Evolutionary conservation across 1,139 yeast genomes (phyloP).

Genomic region (Candida albicans): DNA sequence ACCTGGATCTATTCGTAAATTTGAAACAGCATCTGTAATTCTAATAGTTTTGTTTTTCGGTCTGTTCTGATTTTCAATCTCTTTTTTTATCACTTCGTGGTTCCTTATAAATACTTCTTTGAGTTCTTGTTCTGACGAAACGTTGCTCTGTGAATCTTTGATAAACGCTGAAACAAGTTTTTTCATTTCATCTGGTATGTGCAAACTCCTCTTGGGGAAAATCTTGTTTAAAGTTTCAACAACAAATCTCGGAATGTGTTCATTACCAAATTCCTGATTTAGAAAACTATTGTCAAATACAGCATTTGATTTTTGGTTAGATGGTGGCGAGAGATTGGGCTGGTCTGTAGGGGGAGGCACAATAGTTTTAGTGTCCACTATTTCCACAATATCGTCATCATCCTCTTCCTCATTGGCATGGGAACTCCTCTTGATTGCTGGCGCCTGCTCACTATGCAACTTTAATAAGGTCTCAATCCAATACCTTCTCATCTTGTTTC

Average conservation of each 20-base stretch:
- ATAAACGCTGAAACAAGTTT: not conserved
- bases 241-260: slow-evolving; percentile 1
- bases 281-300: slow-evolving; percentile 2
- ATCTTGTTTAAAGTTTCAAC: not conserved
- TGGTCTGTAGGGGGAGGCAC: not conserved
- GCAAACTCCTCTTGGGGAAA: slow-evolving; percentile 1
- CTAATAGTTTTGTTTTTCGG: slow-evolving; percentile 1
- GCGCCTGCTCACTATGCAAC: slow-evolving; percentile 24
- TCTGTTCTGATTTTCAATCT: not conserved
- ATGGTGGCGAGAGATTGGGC: not conserved
- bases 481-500: slow-evolving; percentile 32
- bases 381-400: slow-evolving; percentile 26
- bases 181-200: not conserved
- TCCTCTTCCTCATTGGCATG: slow-evolving; percentile 17
- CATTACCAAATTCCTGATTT: not conserved
- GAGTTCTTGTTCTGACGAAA: not conserved
- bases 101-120: not conserved
- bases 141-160: not conserved
- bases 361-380: slow-evolving; percentile 2
- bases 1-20: not conserved
- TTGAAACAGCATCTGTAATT: not conserved
- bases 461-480: slow-evolving; percentile 28
- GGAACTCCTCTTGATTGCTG: slow-evolving; percentile 3
- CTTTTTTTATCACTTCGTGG: not conserved
- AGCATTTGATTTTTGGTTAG: not conserved